Evolutionary conservation across 208 protist genomes (phyloP), one percentile per base, ranked within the genome.

Genomic region (Porcisia hertigi): DNA sequence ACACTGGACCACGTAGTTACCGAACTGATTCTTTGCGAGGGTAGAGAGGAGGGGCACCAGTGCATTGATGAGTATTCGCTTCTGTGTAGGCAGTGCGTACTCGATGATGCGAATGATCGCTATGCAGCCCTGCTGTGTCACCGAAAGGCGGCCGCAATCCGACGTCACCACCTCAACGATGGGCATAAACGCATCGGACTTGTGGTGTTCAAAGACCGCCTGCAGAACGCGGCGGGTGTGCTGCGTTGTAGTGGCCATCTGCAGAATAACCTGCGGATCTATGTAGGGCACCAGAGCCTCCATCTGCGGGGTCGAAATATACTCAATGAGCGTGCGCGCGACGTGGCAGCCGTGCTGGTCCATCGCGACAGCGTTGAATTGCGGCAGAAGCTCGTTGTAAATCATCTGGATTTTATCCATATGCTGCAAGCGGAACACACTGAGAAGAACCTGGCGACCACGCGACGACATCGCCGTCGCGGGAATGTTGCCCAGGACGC

Each of bases 1-100:
- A 81, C 87, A 92, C 81, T 97, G 92, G 60, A 95, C 89, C 18
- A 97, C 90, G 81, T 97, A 97, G 80, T 96, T 97, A 43, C 92
- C 94, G 79, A 94, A 97, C 45, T 83, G 88, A 70, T 95, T 85
- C 79, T 85, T 87, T n/a, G 90, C 85, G 39, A 96, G 84, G 5
- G 54, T 74, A 3, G 88, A 78, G 23, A 96, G 82, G 16, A 82
- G 69, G 20, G 86, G 86, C 53, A 96, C 77, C 16, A 97, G 90
- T 39, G 60, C 65, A 36, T n/a, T 64, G 49, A 96, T 85, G 30
- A 97, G 47, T 5, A 60, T 74, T 36, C 76, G 76, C 75, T 88
- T 86, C 78, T 95, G 90, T 20, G 72, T 60, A 18, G 86, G 82
- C 62, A 82, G 6, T 12, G 84, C 79, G 78, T 92, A 82, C 75